phyloP scores from a whole-genome alignment of 257 asterid species.

The Ajuga chamaepitys region DNA sequence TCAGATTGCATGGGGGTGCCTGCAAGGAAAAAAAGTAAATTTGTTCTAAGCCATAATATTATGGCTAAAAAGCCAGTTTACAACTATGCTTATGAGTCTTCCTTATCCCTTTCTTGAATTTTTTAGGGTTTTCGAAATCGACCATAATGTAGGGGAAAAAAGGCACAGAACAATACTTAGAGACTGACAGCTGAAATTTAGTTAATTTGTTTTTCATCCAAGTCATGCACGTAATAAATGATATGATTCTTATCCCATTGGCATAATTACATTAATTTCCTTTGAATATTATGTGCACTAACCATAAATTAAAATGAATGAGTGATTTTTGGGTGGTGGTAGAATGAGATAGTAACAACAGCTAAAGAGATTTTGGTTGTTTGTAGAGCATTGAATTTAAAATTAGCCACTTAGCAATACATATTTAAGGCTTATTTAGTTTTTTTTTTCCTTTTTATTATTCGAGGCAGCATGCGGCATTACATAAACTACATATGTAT shows the following conservation, averaged over 20 bases:
- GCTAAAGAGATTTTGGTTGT: neutral
- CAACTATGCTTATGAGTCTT: neutral
- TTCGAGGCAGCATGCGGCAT: too few relatives aligned
- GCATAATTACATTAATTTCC: too few relatives aligned
- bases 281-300: too few relatives aligned
- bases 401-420: neutral
- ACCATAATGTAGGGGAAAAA: neutral
- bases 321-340: neutral
- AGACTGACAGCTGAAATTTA: neutral
- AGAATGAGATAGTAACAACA: neutral
- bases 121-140: neutral
- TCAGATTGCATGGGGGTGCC: constrained; percentile 12
- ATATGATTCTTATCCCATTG: too few relatives aligned
- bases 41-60: neutral
- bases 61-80: neutral
- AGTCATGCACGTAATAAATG: neutral
- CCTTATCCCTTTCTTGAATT: neutral
- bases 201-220: neutral
- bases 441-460: neutral
- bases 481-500: too few relatives aligned
- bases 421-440: neutral
- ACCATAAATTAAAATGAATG: neutral
- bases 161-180: too few relatives aligned
- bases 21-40: constrained; percentile 5
- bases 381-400: neutral